Conservation (phyloP, 148 eudicot genomes). For the Hydrangea macrophylla region DNA sequence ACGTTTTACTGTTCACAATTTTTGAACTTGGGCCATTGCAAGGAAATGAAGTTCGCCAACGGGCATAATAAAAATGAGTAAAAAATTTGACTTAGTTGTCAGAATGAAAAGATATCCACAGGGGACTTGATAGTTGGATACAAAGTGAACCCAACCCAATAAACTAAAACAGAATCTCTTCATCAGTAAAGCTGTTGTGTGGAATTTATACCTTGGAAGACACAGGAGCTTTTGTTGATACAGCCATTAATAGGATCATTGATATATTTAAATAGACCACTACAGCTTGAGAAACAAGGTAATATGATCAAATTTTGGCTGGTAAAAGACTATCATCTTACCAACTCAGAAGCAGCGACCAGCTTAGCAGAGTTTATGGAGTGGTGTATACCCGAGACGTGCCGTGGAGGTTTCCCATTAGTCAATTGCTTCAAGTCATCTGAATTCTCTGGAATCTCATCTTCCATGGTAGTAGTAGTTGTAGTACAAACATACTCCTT, state of each 20-base stretch:
- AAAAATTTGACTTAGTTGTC: too few relatives aligned
- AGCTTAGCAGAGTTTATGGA: slow-evolving; percentile 44
- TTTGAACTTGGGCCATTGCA: too few relatives aligned
- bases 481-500: slow-evolving; percentile 28
- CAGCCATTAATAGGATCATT: neutral
- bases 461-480: slow-evolving; percentile 30
- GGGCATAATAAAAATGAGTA: too few relatives aligned
- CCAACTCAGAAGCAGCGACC: slow-evolving; percentile 37
- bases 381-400: slow-evolving; percentile 55
- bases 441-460: slow-evolving; percentile 36
- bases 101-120: neutral
- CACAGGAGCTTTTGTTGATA: neutral
- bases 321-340: slow-evolving; percentile 17
- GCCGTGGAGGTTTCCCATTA: slow-evolving; percentile 69
- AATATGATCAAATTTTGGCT: neutral
- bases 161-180: neutral
- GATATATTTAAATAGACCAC: neutral
- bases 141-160: neutral
- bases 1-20: too few relatives aligned
- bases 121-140: neutral
- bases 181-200: neutral
- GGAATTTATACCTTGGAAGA: neutral
- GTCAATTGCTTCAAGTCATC: slow-evolving; percentile 41
- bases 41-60: too few relatives aligned
- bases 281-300: neutral